These are phyloP conservation scores for Teratosphaeria epicoccoides DNA, from an alignment of 2,329 filamentous ascomycete species.

Conservation along the genomic window DNA sequence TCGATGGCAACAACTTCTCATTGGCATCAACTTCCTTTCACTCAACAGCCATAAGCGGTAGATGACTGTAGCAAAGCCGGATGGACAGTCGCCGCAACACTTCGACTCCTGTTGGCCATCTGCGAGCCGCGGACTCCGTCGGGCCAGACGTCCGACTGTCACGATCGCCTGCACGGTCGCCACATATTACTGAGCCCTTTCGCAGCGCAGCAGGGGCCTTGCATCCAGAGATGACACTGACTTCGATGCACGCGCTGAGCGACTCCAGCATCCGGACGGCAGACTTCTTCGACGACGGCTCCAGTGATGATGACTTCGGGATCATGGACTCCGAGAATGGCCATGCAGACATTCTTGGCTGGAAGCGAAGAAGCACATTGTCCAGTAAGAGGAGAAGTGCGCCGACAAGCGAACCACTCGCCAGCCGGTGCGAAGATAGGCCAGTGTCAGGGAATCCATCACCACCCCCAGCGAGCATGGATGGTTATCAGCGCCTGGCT, in stretches of 20 bases:
- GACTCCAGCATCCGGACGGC: constrained; percentile 21
- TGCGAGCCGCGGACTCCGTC: constrained; percentile 4
- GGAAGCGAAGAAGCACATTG: constrained; percentile 12
- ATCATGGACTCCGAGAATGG: constrained; percentile 3
- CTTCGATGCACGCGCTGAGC: constrained; percentile 21
- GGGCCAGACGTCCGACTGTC: constrained; percentile 16
- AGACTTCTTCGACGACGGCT: constrained; percentile 27
- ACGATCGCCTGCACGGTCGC: constrained; percentile 25
- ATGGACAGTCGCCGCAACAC: background rate
- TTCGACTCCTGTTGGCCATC: background rate
- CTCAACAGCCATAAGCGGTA: background rate
- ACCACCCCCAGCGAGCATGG: constrained; percentile 10
- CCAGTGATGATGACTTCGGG: constrained; percentile 15
- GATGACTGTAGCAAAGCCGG: background rate
- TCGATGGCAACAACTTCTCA: too few species aligned
- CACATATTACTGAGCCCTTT: constrained; percentile 21
- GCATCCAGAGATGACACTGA: constrained; percentile 23
- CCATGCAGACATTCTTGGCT: constrained; percentile 7
- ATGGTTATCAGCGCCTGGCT: constrained; percentile 20
- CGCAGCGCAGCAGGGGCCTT: constrained; percentile 27
- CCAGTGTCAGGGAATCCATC: background rate
- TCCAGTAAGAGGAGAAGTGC: constrained; percentile 8
- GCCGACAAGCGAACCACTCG: constrained; percentile 8
- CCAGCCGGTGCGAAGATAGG: background rate
- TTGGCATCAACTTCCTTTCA: too few species aligned